Evolutionary conservation across 2,329 filamentous ascomycete genomes (phyloP).

Genomic region (Orbilia quercus): DNA sequence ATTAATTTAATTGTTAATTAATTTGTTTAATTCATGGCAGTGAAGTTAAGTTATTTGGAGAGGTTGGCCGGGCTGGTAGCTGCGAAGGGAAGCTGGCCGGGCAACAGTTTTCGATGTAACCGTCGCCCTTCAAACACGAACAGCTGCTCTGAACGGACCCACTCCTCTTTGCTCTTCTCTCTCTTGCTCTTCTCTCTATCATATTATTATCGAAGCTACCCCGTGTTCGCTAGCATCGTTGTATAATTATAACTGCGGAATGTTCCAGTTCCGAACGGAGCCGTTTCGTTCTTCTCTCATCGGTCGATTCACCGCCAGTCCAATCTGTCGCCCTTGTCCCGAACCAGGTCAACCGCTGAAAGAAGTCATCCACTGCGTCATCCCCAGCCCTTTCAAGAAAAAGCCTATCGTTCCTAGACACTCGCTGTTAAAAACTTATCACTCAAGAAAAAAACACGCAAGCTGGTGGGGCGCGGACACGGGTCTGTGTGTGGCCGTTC

Average conservation of each 20-base stretch:
- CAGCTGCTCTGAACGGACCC: not conserved
- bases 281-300: not conserved
- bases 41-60: no score
- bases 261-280: not conserved
- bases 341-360: slow-evolving; percentile 17
- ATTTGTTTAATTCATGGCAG: no score
- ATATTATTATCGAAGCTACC: not conserved
- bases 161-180: no score
- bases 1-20: no score
- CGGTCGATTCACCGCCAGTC: slow-evolving; percentile 31
- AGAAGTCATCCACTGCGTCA: slow-evolving; percentile 31
- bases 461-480: slow-evolving; percentile 28
- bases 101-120: slow-evolving; percentile 6
- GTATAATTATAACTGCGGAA: not conserved
- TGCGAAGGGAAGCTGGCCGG: slow-evolving; percentile 24
- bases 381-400: slow-evolving; percentile 22
- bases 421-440: slow-evolving; percentile 8
- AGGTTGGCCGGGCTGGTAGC: not conserved
- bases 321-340: slow-evolving; percentile 16
- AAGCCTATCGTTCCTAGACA: slow-evolving; percentile 4
- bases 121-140: not conserved
- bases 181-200: not conserved
- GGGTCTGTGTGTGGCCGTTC: no score
- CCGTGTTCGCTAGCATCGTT: not conserved
- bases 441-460: slow-evolving; percentile 25